These are phyloP conservation scores for Tulasnella calospora DNA, from an alignment of 768 basidiomycete genomes.

Conservation along the genomic window DNA sequence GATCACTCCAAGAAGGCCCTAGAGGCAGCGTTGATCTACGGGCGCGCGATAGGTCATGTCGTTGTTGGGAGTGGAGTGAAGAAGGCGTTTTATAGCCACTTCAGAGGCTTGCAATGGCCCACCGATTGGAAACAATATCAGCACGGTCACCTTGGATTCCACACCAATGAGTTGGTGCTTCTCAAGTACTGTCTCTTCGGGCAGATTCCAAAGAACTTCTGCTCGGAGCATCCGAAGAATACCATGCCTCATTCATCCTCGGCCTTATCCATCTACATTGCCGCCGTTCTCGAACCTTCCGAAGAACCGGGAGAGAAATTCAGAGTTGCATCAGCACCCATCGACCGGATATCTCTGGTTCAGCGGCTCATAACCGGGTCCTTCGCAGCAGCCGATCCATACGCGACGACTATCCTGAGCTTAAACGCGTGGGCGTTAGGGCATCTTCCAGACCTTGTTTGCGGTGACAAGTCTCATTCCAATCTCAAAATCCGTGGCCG, in stretches of 20 bases:
- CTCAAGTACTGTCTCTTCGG: not conserved
- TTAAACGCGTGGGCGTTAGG: not conserved
- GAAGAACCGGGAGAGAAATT: not conserved
- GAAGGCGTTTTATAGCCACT: not conserved
- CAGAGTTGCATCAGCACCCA: not conserved
- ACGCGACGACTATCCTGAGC: not conserved
- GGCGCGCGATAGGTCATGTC: not conserved
- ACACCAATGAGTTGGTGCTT: not conserved
- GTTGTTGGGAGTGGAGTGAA: not conserved
- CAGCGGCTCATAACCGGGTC: not conserved
- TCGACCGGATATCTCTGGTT: not conserved
- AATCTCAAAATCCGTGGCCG: not conserved
- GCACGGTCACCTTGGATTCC: not conserved
- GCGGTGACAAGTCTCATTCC: conserved; percentile 1
- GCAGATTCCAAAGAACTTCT: conserved; percentile 1
- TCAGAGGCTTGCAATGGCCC: conserved; percentile 7
- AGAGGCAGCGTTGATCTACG: not conserved
- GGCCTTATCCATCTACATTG: not conserved
- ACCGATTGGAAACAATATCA: not conserved
- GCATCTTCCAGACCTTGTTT: not conserved
- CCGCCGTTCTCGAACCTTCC: conserved; percentile 7
- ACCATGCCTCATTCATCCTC: not conserved
- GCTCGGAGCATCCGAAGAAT: not conserved
- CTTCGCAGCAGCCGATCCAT: not conserved
- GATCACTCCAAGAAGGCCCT: not conserved